Conservation (phyloP, 257 asterid genomes). For the Verbascum thapsus region DNA sequence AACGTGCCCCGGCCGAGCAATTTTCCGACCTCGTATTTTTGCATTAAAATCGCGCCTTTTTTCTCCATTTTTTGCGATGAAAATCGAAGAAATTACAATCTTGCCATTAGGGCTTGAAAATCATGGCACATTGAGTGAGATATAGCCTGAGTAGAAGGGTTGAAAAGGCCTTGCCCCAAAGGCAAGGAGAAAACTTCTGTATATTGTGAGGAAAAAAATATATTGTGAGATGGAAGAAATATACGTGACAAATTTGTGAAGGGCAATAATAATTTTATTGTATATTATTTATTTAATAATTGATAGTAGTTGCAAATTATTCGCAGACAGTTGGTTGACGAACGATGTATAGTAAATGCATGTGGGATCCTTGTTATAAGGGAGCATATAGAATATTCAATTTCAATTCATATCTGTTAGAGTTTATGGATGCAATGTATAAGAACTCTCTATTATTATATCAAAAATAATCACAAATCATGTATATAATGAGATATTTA, state of each 20-base stretch:
- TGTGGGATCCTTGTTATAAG: conserved; percentile 13
- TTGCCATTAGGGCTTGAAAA: not conserved
- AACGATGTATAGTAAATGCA: conserved; percentile 18
- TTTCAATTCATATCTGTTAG: no score
- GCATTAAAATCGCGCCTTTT: conserved; percentile 66
- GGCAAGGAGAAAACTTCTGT: conserved; percentile 45
- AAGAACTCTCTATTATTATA: no score
- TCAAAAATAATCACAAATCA: no score
- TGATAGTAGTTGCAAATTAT: conserved; percentile 6
- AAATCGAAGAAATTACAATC: conserved; percentile 5
- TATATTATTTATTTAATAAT: not conserved
- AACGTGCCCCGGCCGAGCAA: conserved; percentile 86
- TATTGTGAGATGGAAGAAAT: conserved; percentile 3
- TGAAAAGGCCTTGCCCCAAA: conserved; percentile 39
- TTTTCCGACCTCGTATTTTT: conserved; percentile 74
- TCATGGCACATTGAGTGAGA: not conserved
- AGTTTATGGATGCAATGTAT: no score
- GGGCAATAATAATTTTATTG: not conserved
- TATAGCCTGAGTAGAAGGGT: conserved; percentile 8
- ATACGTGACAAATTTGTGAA: not conserved
- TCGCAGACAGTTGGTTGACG: conserved; percentile 18
- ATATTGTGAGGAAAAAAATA: conserved; percentile 13
- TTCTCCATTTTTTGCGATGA: conserved; percentile 47
- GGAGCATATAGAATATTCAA: no score
- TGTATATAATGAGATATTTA: no score